These are phyloP conservation scores for Micractinium conductrix DNA, from an alignment of 139 green algal genomes.

Conservation along the genomic window DNA sequence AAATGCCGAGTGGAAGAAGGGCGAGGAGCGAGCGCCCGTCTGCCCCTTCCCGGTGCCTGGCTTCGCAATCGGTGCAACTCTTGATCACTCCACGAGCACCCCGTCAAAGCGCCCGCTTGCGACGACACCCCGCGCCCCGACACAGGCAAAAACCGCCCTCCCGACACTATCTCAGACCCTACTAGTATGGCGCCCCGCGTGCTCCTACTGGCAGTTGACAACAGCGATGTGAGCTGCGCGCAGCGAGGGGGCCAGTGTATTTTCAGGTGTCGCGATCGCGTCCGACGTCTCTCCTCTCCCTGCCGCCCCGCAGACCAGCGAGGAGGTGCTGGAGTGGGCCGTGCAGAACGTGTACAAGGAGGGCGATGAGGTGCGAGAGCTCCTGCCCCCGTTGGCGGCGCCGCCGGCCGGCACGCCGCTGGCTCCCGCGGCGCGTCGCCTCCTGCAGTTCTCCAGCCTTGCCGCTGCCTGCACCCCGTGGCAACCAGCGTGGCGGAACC, in stretches of 20 bases:
- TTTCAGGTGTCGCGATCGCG: no score
- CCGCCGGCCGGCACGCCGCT: not conserved
- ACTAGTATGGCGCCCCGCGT: constrained; percentile 23
- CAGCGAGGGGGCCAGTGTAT: no score
- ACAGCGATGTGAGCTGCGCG: constrained; percentile 38
- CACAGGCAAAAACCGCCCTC: no score
- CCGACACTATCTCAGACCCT: no score
- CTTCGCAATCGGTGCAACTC: not conserved
- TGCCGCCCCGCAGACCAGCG: constrained; percentile 27
- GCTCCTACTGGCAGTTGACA: constrained; percentile 47
- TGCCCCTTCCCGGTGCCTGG: no score
- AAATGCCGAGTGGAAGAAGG: no score
- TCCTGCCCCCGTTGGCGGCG: not conserved
- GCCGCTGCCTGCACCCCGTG: no score
- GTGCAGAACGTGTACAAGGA: constrained; percentile 44
- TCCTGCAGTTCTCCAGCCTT: not conserved
- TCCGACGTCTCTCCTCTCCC: not conserved
- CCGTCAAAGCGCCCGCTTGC: no score
- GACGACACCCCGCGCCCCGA: no score
- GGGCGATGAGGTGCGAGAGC: constrained; percentile 31
- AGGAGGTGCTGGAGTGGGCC: constrained; percentile 46
- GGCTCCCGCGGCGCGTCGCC: no score
- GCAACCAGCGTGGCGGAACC: no score
- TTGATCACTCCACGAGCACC: not conserved
- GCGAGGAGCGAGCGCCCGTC: no score